Evolutionary conservation across 345 rosid genomes (phyloP), one percentile per base, ranked within the genome.

Genomic region (Anacardium occidentale): DNA sequence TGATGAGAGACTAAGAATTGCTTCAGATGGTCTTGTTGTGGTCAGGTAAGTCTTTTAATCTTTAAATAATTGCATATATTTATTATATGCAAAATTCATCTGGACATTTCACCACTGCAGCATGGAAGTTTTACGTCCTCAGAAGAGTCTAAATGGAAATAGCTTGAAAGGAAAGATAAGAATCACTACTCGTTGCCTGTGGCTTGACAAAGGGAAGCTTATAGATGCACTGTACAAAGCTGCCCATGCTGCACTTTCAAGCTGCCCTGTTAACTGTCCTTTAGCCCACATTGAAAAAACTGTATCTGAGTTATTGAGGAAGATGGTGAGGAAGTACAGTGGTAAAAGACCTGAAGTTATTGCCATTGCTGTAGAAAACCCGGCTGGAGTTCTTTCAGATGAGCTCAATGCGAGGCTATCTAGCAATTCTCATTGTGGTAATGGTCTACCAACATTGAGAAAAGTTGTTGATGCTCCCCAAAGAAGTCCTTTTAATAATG

Each of bases 151-250:
- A 18, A 69, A 58, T n/a, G 90, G 83, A 56, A 83, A 83, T 78
- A 67, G 78, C 70, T 64, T 95, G 79, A 92, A 89, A 82, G 99
- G 97, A 66, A 95, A 91, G 76, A 86, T 95, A 82, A 89, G 89
- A 82, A 92, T 95, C 81, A 89, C 98, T 20, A 95, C 99, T 10
- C 90, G 98, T 26, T 92, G 99, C 82, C 84, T 95, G 80, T 95
- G 99, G 99, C 88, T 95, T 74, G 99, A 95, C 80, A 92, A 92
- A 79, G 97, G 99, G 71, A 89, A 87, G 83, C 98, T 95, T 34
- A 83, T 92, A 64, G 97, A 92, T 74, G 93, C 93, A 62, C 93
- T 95, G 61, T 82, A 91, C 78, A 91, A 88, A 83, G 99, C 96
- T 75, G 98, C 99, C 54, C 91, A 89, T 78, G 99, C 94, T 65